Evolutionary conservation across 1,284 basidiomycete genomes (phyloP).

Genomic region (Marasmius sp.): DNA sequence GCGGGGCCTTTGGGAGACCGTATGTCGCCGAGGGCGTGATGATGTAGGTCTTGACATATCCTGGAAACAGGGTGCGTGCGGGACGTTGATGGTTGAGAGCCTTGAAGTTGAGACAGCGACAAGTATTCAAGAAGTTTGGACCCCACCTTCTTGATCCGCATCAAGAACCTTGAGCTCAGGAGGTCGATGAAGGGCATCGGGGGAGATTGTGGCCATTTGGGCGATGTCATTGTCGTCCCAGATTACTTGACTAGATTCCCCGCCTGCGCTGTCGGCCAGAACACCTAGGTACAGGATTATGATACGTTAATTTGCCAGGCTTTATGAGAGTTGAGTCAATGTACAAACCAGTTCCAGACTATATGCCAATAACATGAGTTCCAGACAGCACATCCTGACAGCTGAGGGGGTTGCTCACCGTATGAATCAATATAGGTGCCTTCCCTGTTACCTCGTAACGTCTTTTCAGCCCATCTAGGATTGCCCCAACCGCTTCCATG

Average conservation of each 20-base stretch:
- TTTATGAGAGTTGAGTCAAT: not conserved
- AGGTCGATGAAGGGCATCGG: slow-evolving; percentile 31
- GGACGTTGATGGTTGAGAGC: no score
- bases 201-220: slow-evolving; percentile 32
- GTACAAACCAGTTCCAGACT: slow-evolving; percentile 33
- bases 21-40: not conserved
- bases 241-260: slow-evolving; percentile 29
- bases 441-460: slow-evolving; percentile 19
- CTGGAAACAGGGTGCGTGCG: not conserved
- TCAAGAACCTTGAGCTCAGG: slow-evolving; percentile 26
- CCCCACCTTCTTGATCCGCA: slow-evolving; percentile 32
- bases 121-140: not conserved
- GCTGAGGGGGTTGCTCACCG: slow-evolving; percentile 16
- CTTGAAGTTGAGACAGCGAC: not conserved
- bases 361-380: not conserved
- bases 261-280: not conserved
- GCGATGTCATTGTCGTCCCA: slow-evolving; percentile 36
- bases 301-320: not conserved
- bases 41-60: not conserved
- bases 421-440: slow-evolving; percentile 28
- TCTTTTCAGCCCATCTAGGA: slow-evolving; percentile 23
- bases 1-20: not conserved
- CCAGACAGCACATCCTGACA: not conserved
- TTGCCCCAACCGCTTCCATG: slow-evolving; percentile 18
- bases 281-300: not conserved